Conservation (phyloP, 148 eudicot species). For the Mesembryanthemum crystallinum region DNA sequence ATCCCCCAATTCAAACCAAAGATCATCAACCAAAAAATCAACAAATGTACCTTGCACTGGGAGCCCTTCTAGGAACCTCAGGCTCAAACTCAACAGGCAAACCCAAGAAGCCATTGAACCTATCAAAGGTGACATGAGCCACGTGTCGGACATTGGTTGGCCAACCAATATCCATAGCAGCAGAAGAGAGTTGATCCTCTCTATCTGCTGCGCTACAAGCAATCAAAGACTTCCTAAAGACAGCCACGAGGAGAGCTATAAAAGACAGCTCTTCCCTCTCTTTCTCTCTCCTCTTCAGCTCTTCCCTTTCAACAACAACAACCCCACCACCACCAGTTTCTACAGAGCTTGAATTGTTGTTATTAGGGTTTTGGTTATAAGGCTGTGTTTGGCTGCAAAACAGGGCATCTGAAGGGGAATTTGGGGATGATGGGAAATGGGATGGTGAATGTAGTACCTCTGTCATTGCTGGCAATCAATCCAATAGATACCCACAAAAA, state of each 20-base stretch:
- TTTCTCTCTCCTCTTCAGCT: slow-evolving; percentile 48
- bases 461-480: slow-evolving; percentile 51
- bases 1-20: neutral
- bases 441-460: slow-evolving; percentile 85
- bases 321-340: slow-evolving; percentile 22
- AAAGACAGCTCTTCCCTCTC: slow-evolving; percentile 69
- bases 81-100: slow-evolving; percentile 99
- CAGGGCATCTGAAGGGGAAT: slow-evolving; percentile 33
- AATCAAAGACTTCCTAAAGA: slow-evolving; percentile 71
- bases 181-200: slow-evolving; percentile 25
- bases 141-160: slow-evolving; percentile 96
- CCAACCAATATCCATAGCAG: slow-evolving; percentile 86
- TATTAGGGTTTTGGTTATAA: slow-evolving; percentile 27
- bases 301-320: slow-evolving; percentile 40
- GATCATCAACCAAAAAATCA: neutral
- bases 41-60: slow-evolving; percentile 90
- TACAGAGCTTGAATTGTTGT: neutral
- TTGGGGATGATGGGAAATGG: slow-evolving; percentile 47
- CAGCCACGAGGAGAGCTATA: slow-evolving; percentile 60
- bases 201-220: slow-evolving; percentile 60
- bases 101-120: slow-evolving; percentile 95
- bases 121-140: slow-evolving; percentile 95
- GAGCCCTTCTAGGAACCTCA: slow-evolving; percentile 86
- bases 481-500: neutral
- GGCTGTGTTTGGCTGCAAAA: slow-evolving; percentile 38